These are phyloP conservation scores for Dendrothele bispora DNA, from an alignment of 768 basidiomycete genomes.

Conservation along the genomic window DNA sequence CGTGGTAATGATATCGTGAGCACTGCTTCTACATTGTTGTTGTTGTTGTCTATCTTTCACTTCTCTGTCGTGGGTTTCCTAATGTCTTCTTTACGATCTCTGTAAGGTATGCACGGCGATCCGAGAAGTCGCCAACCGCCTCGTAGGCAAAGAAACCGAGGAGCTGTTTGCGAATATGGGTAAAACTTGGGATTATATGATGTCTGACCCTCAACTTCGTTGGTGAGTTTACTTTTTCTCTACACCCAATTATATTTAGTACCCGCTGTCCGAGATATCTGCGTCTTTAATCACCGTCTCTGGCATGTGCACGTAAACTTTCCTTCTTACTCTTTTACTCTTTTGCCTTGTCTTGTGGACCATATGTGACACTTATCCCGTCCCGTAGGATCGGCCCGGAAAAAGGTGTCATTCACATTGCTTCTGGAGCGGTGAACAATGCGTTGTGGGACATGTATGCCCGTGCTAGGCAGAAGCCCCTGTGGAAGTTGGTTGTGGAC, in stretches of 20 bases:
- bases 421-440: slow-evolving; percentile 86
- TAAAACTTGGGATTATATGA: slow-evolving; percentile 82
- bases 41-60: not conserved
- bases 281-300: too few species aligned
- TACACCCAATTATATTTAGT: too few species aligned
- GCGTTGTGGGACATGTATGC: slow-evolving; percentile 96
- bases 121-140: slow-evolving; percentile 72
- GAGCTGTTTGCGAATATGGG: slow-evolving; percentile 90
- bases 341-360: not conserved
- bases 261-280: too few species aligned
- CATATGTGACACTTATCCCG: not conserved
- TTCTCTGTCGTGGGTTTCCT: not conserved
- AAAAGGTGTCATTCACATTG: slow-evolving; percentile 93
- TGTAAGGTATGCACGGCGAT: slow-evolving; percentile 89
- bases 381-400: slow-evolving; percentile 81
- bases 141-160: slow-evolving; percentile 81
- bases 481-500: slow-evolving; percentile 93
- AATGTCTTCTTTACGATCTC: not conserved
- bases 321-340: not conserved
- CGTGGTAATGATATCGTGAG: slow-evolving; percentile 91
- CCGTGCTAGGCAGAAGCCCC: slow-evolving; percentile 73
- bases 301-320: too few species aligned
- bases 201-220: slow-evolving; percentile 86
- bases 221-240: slow-evolving; percentile 78
- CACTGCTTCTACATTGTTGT: too few species aligned